Percentiles rank a stretch among this genome's conserved stretches.
Conservation (phyloP, 2,329 filamentous ascomycete genomes). For the Laburnicola sp. region DNA sequence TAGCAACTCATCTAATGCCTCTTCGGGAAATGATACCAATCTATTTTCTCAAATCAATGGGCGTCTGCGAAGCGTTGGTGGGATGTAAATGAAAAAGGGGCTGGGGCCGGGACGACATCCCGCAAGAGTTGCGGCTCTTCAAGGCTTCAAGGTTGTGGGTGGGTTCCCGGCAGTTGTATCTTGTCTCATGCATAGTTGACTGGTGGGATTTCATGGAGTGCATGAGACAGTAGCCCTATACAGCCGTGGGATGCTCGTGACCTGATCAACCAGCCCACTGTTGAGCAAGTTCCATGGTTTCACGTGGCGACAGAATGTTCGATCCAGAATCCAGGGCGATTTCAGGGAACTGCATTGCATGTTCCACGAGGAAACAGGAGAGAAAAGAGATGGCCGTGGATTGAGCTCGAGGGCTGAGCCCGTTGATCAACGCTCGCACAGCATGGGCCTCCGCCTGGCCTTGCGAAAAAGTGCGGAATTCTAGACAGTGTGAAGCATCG, state of each 20-base stretch:
- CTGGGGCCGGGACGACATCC: constrained; percentile 13
- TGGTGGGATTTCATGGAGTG: constrained; percentile 13
- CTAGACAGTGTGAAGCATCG: not conserved
- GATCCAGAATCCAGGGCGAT: not conserved
- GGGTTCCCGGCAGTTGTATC: not conserved
- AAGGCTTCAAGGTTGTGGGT: constrained; percentile 5
- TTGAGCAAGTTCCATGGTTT: not conserved
- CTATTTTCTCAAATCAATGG: constrained; percentile 7
- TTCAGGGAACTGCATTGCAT: not conserved
- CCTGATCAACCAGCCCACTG: not conserved
- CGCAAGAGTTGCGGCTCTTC: constrained; percentile 11
- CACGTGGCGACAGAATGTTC: not conserved
- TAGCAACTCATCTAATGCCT: constrained; percentile 4
- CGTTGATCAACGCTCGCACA: not conserved
- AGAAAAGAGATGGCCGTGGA: not conserved
- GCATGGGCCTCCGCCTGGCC: not conserved
- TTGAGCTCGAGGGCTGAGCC: not conserved
- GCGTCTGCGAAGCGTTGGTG: constrained; percentile 1
- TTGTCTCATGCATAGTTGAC: constrained; percentile 11
- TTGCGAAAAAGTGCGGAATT: not conserved
- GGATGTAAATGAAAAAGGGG: constrained; percentile 9
- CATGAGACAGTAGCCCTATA: not conserved
- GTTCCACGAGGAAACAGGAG: no score
- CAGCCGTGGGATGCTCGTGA: not conserved
- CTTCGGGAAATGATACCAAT: constrained; percentile 7